Evolutionary conservation across 176 grass and related monocot species (phyloP).

Genomic region (Poa pratensis): DNA sequence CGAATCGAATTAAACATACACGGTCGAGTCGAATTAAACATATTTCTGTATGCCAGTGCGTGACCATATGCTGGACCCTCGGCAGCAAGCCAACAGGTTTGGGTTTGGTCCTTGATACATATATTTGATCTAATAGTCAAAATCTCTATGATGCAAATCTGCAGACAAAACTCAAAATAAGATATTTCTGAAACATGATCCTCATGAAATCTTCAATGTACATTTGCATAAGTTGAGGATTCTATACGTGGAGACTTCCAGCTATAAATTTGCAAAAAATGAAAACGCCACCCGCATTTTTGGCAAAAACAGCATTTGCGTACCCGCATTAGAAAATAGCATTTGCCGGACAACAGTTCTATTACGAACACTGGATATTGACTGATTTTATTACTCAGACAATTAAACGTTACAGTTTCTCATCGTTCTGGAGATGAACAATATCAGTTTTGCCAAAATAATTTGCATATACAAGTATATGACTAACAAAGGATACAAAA

Average conservation of each 20-base stretch:
- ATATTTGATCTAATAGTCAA: constrained; percentile 59
- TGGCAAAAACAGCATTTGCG: too few species aligned
- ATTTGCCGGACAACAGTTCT: too few species aligned
- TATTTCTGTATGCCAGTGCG: constrained; percentile 44
- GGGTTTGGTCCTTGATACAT: constrained; percentile 46
- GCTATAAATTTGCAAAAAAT: background rate
- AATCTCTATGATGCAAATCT: constrained; percentile 41
- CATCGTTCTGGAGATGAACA: background rate
- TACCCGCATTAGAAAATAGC: too few species aligned
- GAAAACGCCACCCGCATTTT: background rate
- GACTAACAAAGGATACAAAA: background rate
- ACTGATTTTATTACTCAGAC: background rate
- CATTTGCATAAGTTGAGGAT: background rate
- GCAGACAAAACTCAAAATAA: background rate
- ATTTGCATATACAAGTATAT: background rate
- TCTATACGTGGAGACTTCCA: background rate
- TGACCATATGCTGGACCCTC: constrained; percentile 46
- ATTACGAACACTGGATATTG: background rate
- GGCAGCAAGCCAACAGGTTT: constrained; percentile 43
- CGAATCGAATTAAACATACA: background rate
- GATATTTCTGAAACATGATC: background rate
- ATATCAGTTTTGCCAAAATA: background rate
- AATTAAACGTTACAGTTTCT: background rate
- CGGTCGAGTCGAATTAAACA: constrained; percentile 17
- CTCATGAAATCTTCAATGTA: background rate